phyloP scores from a whole-genome alignment of 495 filamentous ascomycete genomes.

The Pyrenula massariospora region DNA sequence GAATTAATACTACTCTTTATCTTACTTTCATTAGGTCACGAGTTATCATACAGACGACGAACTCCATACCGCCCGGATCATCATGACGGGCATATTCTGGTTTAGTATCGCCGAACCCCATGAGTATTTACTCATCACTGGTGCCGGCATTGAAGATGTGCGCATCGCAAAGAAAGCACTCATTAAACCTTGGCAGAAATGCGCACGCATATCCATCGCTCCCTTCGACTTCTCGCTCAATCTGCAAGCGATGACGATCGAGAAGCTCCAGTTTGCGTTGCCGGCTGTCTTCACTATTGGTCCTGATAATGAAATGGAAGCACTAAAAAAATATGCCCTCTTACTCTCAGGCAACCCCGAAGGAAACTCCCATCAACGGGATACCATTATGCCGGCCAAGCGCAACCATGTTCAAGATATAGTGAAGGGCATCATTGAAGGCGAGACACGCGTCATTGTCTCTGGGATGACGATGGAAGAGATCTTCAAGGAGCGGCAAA shows the following conservation, averaged over 20 bases:
- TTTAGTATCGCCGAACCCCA: conserved; percentile 25
- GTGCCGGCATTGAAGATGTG: conserved; percentile 57
- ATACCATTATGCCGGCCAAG: conserved; percentile 19
- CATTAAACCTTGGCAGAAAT: conserved; percentile 51
- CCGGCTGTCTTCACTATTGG: conserved; percentile 82
- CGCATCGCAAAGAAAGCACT: conserved; percentile 63
- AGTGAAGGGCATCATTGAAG: conserved; percentile 81
- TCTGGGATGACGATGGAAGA: conserved; percentile 80
- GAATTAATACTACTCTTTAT: too few relatives aligned
- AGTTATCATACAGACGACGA: too few relatives aligned
- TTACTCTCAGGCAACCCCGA: conserved; percentile 52
- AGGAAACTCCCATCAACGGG: conserved; percentile 14
- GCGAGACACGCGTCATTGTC: conserved; percentile 69
- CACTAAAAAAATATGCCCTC: conserved; percentile 67
- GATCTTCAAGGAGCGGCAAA: conserved; percentile 68
- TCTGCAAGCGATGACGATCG: conserved; percentile 73
- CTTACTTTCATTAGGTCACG: too few relatives aligned
- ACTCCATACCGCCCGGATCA: too few relatives aligned
- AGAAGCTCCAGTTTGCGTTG: conserved; percentile 67
- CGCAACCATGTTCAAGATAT: conserved; percentile 67
- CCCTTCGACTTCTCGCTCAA: conserved; percentile 68
- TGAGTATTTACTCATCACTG: conserved; percentile 72
- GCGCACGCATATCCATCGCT: conserved; percentile 45
- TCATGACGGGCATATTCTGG: conserved; percentile 4
- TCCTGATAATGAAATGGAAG: conserved; percentile 51